Percentiles rank a stretch among this genome's conserved stretches.
Evolutionary conservation across 179 eudicot species (phyloP).

Genomic region (Corrigiola litoralis): DNA sequence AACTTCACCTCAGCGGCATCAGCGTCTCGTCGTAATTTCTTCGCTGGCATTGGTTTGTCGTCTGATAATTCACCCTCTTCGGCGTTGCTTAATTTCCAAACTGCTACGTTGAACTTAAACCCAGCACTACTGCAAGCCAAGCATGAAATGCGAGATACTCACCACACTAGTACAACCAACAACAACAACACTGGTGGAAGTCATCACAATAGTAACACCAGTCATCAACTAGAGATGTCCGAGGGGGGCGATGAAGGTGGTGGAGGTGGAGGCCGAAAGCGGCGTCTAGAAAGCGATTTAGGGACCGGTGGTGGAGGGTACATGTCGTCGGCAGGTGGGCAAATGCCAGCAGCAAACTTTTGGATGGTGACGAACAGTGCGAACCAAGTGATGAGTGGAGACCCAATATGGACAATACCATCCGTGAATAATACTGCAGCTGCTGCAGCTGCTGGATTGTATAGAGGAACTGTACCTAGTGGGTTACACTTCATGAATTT

Average conservation of each 20-base stretch:
- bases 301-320: conserved; percentile 18
- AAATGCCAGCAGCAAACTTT: conserved; percentile 35
- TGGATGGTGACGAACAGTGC: conserved; percentile 40
- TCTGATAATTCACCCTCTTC: conserved; percentile 22
- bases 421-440: conserved; percentile 18
- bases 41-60: conserved; percentile 29
- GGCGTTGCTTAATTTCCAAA: conserved; percentile 36
- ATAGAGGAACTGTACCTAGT: conserved; percentile 35
- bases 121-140: conserved; percentile 28
- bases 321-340: conserved; percentile 11
- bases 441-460: conserved; percentile 23
- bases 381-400: conserved; percentile 26
- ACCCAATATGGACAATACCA: conserved; percentile 44
- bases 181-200: neutral
- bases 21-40: conserved; percentile 28
- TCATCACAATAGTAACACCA: conserved; percentile 4
- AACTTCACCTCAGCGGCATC: conserved; percentile 29
- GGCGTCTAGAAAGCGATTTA: conserved; percentile 27
- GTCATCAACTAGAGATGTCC: conserved; percentile 8
- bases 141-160: conserved; percentile 22
- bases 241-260: conserved; percentile 14
- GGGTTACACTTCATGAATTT: conserved; percentile 50
- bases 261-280: conserved; percentile 24
- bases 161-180: neutral
- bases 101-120: conserved; percentile 25